Conservation (phyloP, 2,329 filamentous ascomycete species). For the Ascochyta koolunga region DNA sequence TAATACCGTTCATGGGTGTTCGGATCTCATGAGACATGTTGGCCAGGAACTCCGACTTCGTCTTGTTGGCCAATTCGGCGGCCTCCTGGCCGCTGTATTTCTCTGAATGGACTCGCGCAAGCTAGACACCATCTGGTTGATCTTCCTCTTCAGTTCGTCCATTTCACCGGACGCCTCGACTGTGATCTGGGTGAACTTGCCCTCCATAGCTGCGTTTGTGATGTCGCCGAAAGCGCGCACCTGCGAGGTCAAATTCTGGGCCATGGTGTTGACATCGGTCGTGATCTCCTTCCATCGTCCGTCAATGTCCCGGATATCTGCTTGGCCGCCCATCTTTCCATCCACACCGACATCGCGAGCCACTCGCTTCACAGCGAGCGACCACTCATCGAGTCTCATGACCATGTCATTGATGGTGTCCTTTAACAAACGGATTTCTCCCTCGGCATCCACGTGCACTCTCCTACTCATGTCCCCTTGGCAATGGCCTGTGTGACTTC, state of each 20-base stretch:
- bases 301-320: conserved; percentile 89
- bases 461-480: conserved; percentile 95
- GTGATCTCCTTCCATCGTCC: conserved; percentile 99
- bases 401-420: conserved; percentile 99
- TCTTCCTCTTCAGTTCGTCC: conserved; percentile 98
- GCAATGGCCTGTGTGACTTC: conserved; percentile 94
- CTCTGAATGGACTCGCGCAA: conserved; percentile 93
- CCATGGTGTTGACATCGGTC: conserved; percentile 93
- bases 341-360: conserved; percentile 97
- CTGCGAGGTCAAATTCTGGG: conserved; percentile 84
- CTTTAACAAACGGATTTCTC: conserved; percentile 91
- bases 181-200: conserved; percentile 95
- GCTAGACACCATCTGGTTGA: conserved; percentile 99
- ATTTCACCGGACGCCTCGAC: conserved; percentile 98
- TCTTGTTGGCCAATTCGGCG: conserved; percentile 95
- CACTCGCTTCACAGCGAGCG: conserved; percentile 92
- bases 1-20: conserved; percentile 97
- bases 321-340: conserved; percentile 97
- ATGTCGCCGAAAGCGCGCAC: conserved; percentile 98
- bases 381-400: conserved; percentile 91
- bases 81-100: conserved; percentile 96
- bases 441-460: conserved; percentile 92
- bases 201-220: conserved; percentile 95
- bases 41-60: conserved; percentile 96
- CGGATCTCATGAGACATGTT: conserved; percentile 99